Evolutionary conservation across 768 basidiomycete species (phyloP).

Genomic region (Russula dissimulans): DNA sequence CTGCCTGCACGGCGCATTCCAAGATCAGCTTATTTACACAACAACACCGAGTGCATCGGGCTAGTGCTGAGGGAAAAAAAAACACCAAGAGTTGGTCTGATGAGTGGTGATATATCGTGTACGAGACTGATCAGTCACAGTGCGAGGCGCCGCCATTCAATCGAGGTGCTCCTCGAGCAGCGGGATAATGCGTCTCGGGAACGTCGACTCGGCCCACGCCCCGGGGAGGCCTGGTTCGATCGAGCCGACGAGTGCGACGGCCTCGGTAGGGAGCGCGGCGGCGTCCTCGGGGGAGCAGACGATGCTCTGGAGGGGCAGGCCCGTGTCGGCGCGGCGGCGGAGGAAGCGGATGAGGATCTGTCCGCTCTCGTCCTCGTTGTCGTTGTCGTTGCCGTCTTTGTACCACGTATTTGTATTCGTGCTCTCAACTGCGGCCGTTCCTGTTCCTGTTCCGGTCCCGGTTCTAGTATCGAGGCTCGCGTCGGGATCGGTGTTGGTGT

Average conservation of each 20-base stretch:
- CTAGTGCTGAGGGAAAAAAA: not conserved
- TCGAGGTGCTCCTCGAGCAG: conserved; percentile 11
- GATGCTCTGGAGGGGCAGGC: conserved; percentile 1
- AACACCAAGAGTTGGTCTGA: no score
- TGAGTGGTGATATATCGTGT: no score
- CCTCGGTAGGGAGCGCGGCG: not conserved
- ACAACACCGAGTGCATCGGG: not conserved
- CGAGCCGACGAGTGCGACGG: not conserved
- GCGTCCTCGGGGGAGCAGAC: not conserved
- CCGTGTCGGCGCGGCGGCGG: not conserved
- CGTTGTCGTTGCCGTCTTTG: no score
- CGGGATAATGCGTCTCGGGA: conserved; percentile 6
- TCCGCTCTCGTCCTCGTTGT: not conserved
- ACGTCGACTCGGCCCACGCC: not conserved
- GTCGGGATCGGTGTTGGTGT: no score
- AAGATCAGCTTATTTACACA: no score
- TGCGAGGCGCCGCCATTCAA: not conserved
- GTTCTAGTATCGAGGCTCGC: no score
- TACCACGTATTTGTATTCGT: no score
- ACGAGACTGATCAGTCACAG: no score
- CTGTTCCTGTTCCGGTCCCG: no score
- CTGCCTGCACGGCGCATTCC: no score
- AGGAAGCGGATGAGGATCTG: not conserved
- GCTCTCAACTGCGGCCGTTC: no score
- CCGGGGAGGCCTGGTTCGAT: not conserved